Evolutionary conservation across 768 basidiomycete genomes (phyloP).

Genomic region (Trichaptum fuscoviolaceum): DNA sequence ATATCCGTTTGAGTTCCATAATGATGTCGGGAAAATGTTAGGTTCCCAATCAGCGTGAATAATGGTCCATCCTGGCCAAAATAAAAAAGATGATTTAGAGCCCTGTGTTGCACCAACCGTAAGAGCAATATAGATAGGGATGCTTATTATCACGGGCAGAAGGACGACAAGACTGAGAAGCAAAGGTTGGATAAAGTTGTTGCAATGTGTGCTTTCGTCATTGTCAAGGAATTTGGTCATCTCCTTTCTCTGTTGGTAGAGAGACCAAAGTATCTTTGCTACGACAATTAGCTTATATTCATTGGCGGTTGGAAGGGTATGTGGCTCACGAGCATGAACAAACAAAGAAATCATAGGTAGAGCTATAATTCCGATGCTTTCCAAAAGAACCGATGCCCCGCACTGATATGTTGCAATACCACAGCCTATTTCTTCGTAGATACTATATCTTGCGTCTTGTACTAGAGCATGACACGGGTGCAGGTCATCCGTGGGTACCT

Average conservation of each 20-base stretch:
- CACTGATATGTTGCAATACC: not conserved
- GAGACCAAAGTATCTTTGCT: not conserved
- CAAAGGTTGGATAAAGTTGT: not conserved
- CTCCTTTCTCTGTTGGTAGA: not conserved
- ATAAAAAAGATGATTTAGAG: not conserved
- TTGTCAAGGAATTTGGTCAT: not conserved
- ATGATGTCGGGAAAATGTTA: not conserved
- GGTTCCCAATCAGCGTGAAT: not conserved
- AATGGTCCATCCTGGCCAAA: not conserved
- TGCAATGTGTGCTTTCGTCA: not conserved
- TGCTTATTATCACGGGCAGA: not conserved
- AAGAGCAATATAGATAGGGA: no score
- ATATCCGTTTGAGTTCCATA: not conserved
- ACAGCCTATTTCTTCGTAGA: constrained; percentile 38
- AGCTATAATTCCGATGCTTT: not conserved
- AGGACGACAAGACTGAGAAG: not conserved
- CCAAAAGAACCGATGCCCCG: not conserved
- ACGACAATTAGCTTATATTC: constrained; percentile 14
- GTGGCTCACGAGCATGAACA: constrained; percentile 8
- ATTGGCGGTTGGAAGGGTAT: constrained; percentile 2
- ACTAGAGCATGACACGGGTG: no score
- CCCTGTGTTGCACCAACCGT: not conserved
- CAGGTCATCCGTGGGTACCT: no score
- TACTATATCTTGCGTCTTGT: constrained; percentile 37
- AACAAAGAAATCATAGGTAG: not conserved